Evolutionary conservation across 495 filamentous ascomycete genomes (phyloP).

Genomic region (Gamarada debralockiae): DNA sequence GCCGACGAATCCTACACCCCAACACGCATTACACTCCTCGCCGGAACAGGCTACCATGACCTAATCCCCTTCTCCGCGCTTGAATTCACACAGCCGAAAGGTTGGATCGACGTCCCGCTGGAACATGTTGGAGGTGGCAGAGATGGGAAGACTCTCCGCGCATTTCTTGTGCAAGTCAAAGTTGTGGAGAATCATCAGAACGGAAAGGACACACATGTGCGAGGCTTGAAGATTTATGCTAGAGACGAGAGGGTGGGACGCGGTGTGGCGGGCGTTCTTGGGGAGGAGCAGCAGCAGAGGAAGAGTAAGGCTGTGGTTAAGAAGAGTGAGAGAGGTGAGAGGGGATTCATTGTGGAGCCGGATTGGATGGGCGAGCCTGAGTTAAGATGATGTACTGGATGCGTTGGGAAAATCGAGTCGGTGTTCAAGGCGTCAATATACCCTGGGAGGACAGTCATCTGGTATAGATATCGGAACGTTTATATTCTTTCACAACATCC

Average conservation of each 20-base stretch:
- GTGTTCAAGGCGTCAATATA: conserved; percentile 17
- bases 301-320: conserved; percentile 7
- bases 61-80: conserved; percentile 78
- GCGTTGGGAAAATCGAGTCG: conserved; percentile 1
- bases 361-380: conserved; percentile 61
- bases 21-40: conserved; percentile 79
- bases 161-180: conserved; percentile 80
- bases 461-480: too few relatives aligned
- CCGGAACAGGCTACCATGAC: conserved; percentile 84
- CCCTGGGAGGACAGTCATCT: conserved; percentile 3
- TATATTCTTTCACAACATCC: not conserved
- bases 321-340: conserved; percentile 21
- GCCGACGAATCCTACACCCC: conserved; percentile 97
- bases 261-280: conserved; percentile 8
- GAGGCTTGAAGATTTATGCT: conserved; percentile 88
- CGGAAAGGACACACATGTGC: conserved; percentile 96
- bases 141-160: conserved; percentile 69
- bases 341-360: conserved; percentile 39
- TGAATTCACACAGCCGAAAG: conserved; percentile 72
- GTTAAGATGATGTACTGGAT: conserved; percentile 35
- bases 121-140: conserved; percentile 58
- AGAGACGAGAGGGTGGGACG: conserved; percentile 46
- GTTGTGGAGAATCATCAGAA: conserved; percentile 98
- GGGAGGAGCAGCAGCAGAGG: conserved; percentile 6
- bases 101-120: conserved; percentile 85